Percentiles rank a stretch among this genome's conserved stretches.
These are phyloP conservation scores for Suhomyces xylopsoci DNA, from an alignment of 805 yeast genomes.

Conservation along the genomic window DNA sequence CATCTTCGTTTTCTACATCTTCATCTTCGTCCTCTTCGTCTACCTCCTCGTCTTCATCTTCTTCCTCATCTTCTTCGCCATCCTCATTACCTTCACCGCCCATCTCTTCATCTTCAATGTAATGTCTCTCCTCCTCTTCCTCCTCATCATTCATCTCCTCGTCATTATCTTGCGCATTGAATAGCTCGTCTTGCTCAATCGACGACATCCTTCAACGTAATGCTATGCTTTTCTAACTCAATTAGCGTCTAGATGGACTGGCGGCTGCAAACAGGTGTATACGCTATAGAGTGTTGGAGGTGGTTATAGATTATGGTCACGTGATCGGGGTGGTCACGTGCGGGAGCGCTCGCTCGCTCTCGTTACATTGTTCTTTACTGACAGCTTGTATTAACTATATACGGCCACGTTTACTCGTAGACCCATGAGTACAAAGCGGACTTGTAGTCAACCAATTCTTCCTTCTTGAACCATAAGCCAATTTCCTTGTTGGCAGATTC, in stretches of 20 bases:
- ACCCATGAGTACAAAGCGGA: constrained; percentile 83
- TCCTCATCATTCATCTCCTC: constrained; percentile 15
- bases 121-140: constrained; percentile 10
- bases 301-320: not conserved
- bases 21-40: constrained; percentile 12
- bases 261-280: not conserved
- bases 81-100: constrained; percentile 21
- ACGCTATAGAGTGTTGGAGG: not conserved
- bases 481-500: constrained; percentile 97
- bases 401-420: constrained; percentile 65
- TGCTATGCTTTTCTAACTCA: not conserved
- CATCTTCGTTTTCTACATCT: constrained; percentile 16
- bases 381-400: not conserved
- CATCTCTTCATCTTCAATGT: constrained; percentile 8
- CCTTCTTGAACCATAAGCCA: constrained; percentile 95
- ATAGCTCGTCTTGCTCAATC: constrained; percentile 20
- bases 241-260: not conserved
- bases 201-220: constrained; percentile 4
- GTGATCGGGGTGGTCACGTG: not conserved
- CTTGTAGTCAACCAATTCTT: constrained; percentile 91
- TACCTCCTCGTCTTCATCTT: constrained; percentile 17
- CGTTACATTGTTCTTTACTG: not conserved
- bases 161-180: constrained; percentile 18
- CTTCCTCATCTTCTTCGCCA: constrained; percentile 17
- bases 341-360: not conserved